Evolutionary conservation across 2,329 filamentous ascomycete species (phyloP).

Genomic region (Mycosphaerella sp.): DNA sequence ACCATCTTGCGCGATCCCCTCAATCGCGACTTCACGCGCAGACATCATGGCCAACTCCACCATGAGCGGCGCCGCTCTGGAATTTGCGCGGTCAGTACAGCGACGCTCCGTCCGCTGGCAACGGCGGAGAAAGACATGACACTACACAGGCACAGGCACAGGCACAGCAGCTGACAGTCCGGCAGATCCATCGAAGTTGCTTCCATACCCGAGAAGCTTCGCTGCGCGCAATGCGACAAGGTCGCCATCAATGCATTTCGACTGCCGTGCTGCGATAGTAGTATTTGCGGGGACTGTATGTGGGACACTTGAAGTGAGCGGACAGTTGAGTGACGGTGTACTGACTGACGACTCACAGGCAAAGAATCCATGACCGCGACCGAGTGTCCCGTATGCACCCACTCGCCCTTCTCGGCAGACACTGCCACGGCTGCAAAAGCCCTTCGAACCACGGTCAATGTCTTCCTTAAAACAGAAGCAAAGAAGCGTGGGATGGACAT

Average conservation of each 20-base stretch:
- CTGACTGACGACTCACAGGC: slow-evolving; percentile 45
- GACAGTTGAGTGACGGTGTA: slow-evolving; percentile 14
- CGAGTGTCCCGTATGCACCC: slow-evolving; percentile 81
- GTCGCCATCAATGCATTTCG: slow-evolving; percentile 86
- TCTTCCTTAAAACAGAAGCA: slow-evolving; percentile 83
- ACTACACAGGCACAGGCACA: background rate
- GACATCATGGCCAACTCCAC: slow-evolving; percentile 9
- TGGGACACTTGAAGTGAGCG: slow-evolving; percentile 15
- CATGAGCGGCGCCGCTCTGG: slow-evolving; percentile 13
- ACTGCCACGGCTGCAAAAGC: slow-evolving; percentile 86
- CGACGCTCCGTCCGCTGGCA: background rate
- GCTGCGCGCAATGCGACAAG: slow-evolving; percentile 89
- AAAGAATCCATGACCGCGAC: slow-evolving; percentile 55
- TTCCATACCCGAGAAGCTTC: slow-evolving; percentile 90
- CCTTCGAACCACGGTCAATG: slow-evolving; percentile 83
- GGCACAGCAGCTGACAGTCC: slow-evolving; percentile 7
- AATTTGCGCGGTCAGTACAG: slow-evolving; percentile 13
- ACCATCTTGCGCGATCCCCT: background rate
- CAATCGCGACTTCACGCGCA: background rate
- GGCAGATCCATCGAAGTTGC: slow-evolving; percentile 67
- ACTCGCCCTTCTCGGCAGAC: slow-evolving; percentile 76
- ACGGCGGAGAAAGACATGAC: background rate
- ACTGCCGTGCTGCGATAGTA: slow-evolving; percentile 89
- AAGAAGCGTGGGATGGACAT: slow-evolving; percentile 47
- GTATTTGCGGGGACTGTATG: slow-evolving; percentile 85